Base-by-base conservation (phyloP, 352 stramenopile species). In the Aphanomyces euteiches region DNA sequence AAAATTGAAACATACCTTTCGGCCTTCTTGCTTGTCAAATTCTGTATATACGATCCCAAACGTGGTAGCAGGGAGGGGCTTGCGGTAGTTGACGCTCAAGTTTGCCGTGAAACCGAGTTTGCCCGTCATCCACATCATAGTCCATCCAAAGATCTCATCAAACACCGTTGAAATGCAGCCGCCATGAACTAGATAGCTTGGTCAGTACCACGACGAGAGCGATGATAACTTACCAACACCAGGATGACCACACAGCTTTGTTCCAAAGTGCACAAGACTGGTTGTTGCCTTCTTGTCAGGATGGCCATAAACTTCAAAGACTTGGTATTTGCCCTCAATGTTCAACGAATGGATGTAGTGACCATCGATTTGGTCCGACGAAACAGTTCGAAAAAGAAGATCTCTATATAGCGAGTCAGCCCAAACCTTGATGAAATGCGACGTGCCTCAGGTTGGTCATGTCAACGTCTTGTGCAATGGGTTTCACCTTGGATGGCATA, bases 271-370 rank as follows among this genome's bases (percentile, higher is more conserved):
- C 19, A 70, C 47, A 34, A 70, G 21, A 56, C 64, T 70, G 21
- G 64, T 70, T 21, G 64, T 70, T 7, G 43, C 36, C 40, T 34
- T 28, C 54, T 70, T 70, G 45, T 70, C 47, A 41, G 40, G 15
- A 21, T 61, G 45, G 2, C 64, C 64, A 61, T 56, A 70, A 17
- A 70, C 64, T 17, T 61, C 64, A 41, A 70, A 70, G 3, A 10
- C 39, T 36, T 70, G 43, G 64, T 63, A 70, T 39, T 70, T 70
- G 48, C 64, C 64, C 10, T 34, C 13, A 47, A 70, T 61, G 34
- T 70, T 70, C 15, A 70, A 50, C 38, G 64, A 70, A 36, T 70
- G 64, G n/a, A 70, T 70, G 47, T 61, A 70, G 34, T 70, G 64
- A 8, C 43, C 53, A 17, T 70, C 64, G 17, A 70, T 19, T 40